Conservation (phyloP, 1,139 yeast species). For the Sugiyamaella neomexicana region DNA sequence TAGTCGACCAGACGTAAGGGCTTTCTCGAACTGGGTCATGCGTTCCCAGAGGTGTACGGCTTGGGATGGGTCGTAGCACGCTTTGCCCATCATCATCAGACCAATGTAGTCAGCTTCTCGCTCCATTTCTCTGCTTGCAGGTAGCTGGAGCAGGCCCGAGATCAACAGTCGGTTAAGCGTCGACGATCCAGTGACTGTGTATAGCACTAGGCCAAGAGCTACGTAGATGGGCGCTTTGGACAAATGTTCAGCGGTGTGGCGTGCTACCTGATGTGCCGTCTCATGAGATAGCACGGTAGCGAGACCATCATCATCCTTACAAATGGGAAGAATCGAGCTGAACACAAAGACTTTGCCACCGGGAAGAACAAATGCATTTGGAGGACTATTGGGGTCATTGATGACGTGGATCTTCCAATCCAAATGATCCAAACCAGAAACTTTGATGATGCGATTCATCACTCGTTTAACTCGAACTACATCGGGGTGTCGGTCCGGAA, state of each 20-base stretch:
- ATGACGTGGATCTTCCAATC: slow-evolving; percentile 86
- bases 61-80: slow-evolving; percentile 77
- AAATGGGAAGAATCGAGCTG: slow-evolving; percentile 73
- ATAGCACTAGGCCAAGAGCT: slow-evolving; percentile 51
- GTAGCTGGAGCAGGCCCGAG: slow-evolving; percentile 65
- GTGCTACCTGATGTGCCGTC: slow-evolving; percentile 88
- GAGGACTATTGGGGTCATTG: slow-evolving; percentile 66
- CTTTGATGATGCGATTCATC: slow-evolving; percentile 60
- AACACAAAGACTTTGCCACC: slow-evolving; percentile 95
- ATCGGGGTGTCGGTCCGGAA: slow-evolving; percentile 45
- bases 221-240: slow-evolving; percentile 50
- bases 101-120: slow-evolving; percentile 96
- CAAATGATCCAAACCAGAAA: slow-evolving; percentile 42
- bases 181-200: slow-evolving; percentile 53
- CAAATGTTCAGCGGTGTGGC: slow-evolving; percentile 83
- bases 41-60: slow-evolving; percentile 80
- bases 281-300: slow-evolving; percentile 95
- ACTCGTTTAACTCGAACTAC: slow-evolving; percentile 57
- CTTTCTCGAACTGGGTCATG: slow-evolving; percentile 64
- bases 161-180: slow-evolving; percentile 57
- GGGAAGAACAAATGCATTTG: slow-evolving; percentile 94
- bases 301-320: slow-evolving; percentile 80
- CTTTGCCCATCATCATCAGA: slow-evolving; percentile 82
- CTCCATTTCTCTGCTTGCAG: slow-evolving; percentile 91
- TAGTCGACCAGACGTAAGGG: slow-evolving; percentile 22